A percentile compares a stretch with the other conserved stretches of the same genome.
Conservation (phyloP, 106 monocot genomes). For the Dioscorea alata region DNA sequence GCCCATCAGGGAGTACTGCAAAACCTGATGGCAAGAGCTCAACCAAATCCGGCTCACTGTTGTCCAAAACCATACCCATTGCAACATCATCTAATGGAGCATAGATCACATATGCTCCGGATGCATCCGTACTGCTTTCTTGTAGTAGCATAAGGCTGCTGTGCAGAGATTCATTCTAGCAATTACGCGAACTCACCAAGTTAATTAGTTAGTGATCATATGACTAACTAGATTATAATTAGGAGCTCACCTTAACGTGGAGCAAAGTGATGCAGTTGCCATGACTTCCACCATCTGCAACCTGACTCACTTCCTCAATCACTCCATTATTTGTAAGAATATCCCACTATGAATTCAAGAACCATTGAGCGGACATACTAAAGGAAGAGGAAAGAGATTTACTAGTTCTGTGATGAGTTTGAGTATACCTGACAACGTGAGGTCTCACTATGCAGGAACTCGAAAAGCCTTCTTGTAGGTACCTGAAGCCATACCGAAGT, state of each 20-base stretch:
- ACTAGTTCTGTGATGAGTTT: not conserved
- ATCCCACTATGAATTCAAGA: constrained; percentile 63
- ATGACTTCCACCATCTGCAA: constrained; percentile 83
- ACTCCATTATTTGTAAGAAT: constrained; percentile 90
- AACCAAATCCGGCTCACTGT: constrained; percentile 88
- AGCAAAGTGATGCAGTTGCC: constrained; percentile 89
- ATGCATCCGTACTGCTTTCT: constrained; percentile 83
- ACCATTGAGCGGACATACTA: too few species aligned
- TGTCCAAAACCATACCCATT: constrained; percentile 83
- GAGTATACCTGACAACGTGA: constrained; percentile 65
- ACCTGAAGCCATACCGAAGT: constrained; percentile 95
- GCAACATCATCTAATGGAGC: constrained; percentile 87
- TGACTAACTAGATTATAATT: too few species aligned
- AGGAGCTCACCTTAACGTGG: constrained; percentile 63
- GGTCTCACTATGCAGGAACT: constrained; percentile 78
- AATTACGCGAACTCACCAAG: not conserved
- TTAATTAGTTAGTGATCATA: not conserved
- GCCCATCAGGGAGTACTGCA: constrained; percentile 87
- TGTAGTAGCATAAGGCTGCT: constrained; percentile 97
- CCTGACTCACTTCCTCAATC: constrained; percentile 92
- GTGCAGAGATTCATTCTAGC: constrained; percentile 66
- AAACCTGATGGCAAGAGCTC: constrained; percentile 87
- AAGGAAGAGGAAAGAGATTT: too few species aligned
- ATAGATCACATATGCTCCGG: constrained; percentile 83
- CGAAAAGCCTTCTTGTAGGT: constrained; percentile 63